phyloP scores from a whole-genome alignment of 2,329 filamentous ascomycete genomes.

The Dichotomopilus funicola region DNA sequence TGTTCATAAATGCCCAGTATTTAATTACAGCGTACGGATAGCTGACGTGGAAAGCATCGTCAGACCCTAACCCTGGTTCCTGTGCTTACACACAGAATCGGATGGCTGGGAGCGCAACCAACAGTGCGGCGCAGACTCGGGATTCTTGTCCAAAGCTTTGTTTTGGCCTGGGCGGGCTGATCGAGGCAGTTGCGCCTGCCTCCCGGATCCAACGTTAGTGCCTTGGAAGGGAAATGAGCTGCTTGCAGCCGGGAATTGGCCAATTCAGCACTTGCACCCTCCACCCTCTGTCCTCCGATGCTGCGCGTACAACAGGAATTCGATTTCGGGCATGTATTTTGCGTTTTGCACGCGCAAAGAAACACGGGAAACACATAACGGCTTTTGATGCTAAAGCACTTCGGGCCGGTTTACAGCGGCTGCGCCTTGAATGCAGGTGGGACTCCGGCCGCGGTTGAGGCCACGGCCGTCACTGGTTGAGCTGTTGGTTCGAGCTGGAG shows the following conservation, averaged over 20 bases:
- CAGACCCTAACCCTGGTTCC: no score
- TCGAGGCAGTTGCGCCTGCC: no score
- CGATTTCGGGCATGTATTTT: no score
- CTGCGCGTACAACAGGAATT: not conserved
- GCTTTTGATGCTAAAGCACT: not conserved
- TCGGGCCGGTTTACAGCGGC: not conserved
- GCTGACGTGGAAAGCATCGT: no score
- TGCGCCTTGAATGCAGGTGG: constrained; percentile 41
- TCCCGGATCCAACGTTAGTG: not conserved
- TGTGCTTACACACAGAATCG: no score
- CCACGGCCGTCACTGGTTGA: constrained; percentile 49
- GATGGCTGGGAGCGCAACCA: no score
- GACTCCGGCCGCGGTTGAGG: constrained; percentile 44
- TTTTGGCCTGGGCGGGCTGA: no score
- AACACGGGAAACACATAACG: not conserved
- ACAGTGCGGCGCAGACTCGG: no score
- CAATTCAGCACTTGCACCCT: not conserved
- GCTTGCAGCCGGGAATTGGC: not conserved
- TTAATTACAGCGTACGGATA: no score
- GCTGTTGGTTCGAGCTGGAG: constrained; percentile 36
- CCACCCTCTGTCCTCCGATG: not conserved
- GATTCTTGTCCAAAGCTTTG: no score
- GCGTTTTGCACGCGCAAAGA: no score
- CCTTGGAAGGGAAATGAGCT: not conserved
- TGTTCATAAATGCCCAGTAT: no score